These are phyloP conservation scores for Solanum pimpinellifolium DNA, from an alignment of 257 asterid genomes.

Conservation along the genomic window DNA sequence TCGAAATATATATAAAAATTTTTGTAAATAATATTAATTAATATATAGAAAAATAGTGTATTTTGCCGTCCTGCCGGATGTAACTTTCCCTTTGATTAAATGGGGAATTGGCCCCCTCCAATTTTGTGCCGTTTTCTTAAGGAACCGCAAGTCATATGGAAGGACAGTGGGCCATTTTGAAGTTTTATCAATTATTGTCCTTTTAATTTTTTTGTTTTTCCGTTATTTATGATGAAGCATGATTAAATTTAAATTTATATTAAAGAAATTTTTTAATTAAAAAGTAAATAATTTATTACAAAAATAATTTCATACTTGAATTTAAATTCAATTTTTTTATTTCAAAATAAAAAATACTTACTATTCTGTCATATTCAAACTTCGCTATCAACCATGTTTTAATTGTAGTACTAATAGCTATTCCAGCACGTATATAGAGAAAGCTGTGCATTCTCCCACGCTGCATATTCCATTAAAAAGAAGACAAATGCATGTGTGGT, in stretches of 20 bases:
- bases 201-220: not conserved
- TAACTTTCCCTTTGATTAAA: not conserved
- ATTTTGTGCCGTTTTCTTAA: not conserved
- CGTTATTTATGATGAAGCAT: rapidly evolving
- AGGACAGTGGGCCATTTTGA: not conserved
- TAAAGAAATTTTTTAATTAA: rapidly evolving
- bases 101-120: not conserved
- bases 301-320: not conserved
- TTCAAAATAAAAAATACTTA: not conserved
- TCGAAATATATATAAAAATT: too few species aligned
- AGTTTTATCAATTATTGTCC: not conserved
- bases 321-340: too few species aligned
- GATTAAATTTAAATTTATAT: not conserved
- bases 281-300: rapidly evolving
- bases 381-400: not conserved
- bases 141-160: not conserved
- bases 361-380: not conserved
- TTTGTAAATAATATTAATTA: not conserved
- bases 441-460: not conserved
- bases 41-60: not conserved
- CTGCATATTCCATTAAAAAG: not conserved
- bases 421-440: not conserved
- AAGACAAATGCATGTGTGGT: not conserved
- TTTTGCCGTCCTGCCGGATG: not conserved
- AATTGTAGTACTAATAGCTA: not conserved